Evolutionary conservation across 306 rosid genomes (phyloP).

Genomic region (Prunus padus): DNA sequence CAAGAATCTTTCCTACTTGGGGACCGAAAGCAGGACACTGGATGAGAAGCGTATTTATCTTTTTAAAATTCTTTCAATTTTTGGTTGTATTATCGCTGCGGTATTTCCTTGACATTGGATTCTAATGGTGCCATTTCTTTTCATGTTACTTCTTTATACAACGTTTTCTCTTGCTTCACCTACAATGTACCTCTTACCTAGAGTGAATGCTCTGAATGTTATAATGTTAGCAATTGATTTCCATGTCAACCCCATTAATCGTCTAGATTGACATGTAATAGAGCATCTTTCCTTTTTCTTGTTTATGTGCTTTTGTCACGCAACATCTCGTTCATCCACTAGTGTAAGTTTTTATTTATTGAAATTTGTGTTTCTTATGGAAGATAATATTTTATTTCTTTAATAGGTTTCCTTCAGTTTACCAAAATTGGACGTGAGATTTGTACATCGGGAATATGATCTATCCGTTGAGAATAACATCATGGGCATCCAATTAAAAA

Average conservation of each 20-base stretch:
- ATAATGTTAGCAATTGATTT: neutral
- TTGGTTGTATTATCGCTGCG: constrained; percentile 19
- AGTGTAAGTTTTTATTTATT: neutral
- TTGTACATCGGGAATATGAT: constrained; percentile 68
- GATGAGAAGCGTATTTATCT: no score
- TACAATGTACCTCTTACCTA: constrained; percentile 4
- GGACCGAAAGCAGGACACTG: no score
- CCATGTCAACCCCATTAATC: neutral
- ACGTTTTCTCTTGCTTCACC: constrained; percentile 5
- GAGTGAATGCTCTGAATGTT: constrained; percentile 1
- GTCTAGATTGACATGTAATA: neutral
- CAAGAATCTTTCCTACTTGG: no score
- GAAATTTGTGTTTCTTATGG: neutral
- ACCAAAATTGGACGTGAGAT: constrained; percentile 81
- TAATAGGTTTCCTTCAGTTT: constrained; percentile 82
- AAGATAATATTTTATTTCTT: constrained; percentile 23
- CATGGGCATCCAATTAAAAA: constrained; percentile 83
- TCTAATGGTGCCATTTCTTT: neutral
- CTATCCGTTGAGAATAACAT: constrained; percentile 77
- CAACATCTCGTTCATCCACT: neutral
- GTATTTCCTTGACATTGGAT: constrained; percentile 15
- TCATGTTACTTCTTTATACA: neutral
- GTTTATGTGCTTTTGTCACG: constrained; percentile 7
- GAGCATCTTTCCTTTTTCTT: constrained; percentile 13
- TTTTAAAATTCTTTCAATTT: neutral